Conservation (phyloP, 257 asterid species). For the Gentiana straminea region DNA sequence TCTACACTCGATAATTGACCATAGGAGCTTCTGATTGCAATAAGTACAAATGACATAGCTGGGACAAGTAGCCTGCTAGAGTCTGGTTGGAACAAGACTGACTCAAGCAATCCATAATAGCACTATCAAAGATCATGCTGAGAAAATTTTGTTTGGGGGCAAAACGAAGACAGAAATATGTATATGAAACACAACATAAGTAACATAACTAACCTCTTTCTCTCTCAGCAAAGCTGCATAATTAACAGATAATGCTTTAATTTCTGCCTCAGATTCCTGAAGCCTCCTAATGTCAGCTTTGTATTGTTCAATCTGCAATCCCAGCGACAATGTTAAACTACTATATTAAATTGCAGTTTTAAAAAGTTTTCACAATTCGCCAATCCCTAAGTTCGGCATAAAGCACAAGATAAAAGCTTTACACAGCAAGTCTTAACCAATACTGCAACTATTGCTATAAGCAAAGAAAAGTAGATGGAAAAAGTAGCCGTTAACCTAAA, state of each 20-base stretch:
- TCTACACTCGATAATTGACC: too few species aligned
- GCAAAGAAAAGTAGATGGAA: too few species aligned
- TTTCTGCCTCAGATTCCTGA: constrained; percentile 91
- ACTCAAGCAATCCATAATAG: too few species aligned
- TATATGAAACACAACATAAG: neutral
- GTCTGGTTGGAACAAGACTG: too few species aligned
- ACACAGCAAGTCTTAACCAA: neutral
- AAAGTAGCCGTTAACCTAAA: too few species aligned
- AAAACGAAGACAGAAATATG: too few species aligned
- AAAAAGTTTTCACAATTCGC: neutral
- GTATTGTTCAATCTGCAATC: constrained; percentile 54
- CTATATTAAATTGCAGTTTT: neutral
- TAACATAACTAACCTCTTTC: constrained; percentile 54
- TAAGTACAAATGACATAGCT: too few species aligned
- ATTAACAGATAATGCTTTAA: constrained; percentile 82
- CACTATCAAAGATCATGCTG: too few species aligned
- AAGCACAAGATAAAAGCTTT: neutral
- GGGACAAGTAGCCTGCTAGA: too few species aligned
- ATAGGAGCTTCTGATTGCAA: too few species aligned
- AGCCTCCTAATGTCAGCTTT: constrained; percentile 72
- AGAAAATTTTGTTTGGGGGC: too few species aligned
- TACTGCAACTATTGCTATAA: too few species aligned
- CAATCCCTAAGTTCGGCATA: neutral
- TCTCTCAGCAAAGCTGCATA: constrained; percentile 90
- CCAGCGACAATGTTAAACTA: constrained; percentile 1